These are phyloP conservation scores for Sclerotinia spermophila DNA, from an alignment of 2,329 filamentous ascomycete genomes.

Conservation along the genomic window DNA sequence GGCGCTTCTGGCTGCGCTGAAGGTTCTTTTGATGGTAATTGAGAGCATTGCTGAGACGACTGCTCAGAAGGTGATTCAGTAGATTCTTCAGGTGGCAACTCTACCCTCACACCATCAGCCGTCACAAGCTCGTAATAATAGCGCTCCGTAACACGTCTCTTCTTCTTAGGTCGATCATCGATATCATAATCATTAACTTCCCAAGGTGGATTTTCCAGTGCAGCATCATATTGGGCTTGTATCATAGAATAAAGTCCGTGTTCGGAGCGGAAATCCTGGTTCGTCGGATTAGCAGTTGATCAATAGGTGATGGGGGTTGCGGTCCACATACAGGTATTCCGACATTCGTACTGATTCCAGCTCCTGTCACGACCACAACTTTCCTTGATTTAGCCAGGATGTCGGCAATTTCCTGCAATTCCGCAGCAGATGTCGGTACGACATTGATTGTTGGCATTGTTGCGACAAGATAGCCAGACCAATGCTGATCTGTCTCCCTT, in stretches of 20 bases:
- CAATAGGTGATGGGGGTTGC: not conserved
- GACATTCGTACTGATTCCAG: conserved; percentile 72
- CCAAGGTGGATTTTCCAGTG: conserved; percentile 41
- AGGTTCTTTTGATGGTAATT: conserved; percentile 6
- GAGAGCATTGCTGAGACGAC: not conserved
- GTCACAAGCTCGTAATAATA: conserved; percentile 36
- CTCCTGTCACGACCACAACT: conserved; percentile 68
- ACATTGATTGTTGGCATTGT: conserved; percentile 37
- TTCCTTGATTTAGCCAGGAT: conserved; percentile 61
- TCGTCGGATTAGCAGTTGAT: conserved; percentile 25
- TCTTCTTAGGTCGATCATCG: conserved; percentile 37
- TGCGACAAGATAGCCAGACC: too few relatives aligned
- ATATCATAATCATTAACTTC: conserved; percentile 36
- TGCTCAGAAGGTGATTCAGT: not conserved
- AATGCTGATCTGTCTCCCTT: not conserved
- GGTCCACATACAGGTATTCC: conserved; percentile 61
- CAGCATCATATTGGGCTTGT: conserved; percentile 60
- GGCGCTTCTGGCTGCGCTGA: not conserved
- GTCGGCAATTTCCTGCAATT: conserved; percentile 63
- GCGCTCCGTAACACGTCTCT: conserved; percentile 30
- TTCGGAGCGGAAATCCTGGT: conserved; percentile 67
- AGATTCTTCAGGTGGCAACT: conserved; percentile 16
- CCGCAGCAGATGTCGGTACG: conserved; percentile 25
- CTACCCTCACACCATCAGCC: conserved; percentile 32
- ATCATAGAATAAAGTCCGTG: conserved; percentile 71